phyloP scores from a whole-genome alignment of 495 filamentous ascomycete genomes.

The Oidiodendron maius region DNA sequence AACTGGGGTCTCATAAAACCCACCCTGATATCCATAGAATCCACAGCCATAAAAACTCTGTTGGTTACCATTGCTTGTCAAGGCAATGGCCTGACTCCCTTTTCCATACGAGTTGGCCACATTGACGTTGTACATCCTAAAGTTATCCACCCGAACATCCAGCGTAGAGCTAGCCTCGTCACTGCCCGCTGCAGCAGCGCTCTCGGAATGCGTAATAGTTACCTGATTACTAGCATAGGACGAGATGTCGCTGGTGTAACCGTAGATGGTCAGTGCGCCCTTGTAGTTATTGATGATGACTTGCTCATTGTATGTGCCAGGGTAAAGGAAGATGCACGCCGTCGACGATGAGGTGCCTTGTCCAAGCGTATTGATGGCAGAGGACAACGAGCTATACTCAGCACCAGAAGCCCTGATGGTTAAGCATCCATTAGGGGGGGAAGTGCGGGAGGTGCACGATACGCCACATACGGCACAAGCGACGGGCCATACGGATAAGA shows the following conservation, averaged over 20 bases:
- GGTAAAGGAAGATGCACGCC: slow-evolving; percentile 19
- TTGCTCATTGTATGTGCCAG: slow-evolving; percentile 33
- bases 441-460: too few species aligned
- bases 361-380: slow-evolving; percentile 1
- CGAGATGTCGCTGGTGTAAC: slow-evolving; percentile 44
- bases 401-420: slow-evolving; percentile 1
- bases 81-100: slow-evolving; percentile 37
- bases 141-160: slow-evolving; percentile 38
- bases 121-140: slow-evolving; percentile 37
- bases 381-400: slow-evolving; percentile 2
- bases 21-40: slow-evolving; percentile 43
- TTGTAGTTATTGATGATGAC: slow-evolving; percentile 24
- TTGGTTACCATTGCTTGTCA: slow-evolving; percentile 33
- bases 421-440: slow-evolving; percentile 12
- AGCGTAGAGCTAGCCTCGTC: slow-evolving; percentile 34
- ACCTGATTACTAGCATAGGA: slow-evolving; percentile 5
- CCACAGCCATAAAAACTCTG: slow-evolving; percentile 33
- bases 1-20: too few species aligned
- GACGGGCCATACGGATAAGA: too few species aligned
- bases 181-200: slow-evolving; percentile 13
- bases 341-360: slow-evolving; percentile 23
- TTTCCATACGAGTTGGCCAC: slow-evolving; percentile 26
- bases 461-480: too few species aligned
- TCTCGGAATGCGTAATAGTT: slow-evolving; percentile 3
- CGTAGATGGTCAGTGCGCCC: slow-evolving; percentile 32